phyloP scores from a whole-genome alignment of 2,329 filamentous ascomycete species.

The Fusarium subglutinans region DNA sequence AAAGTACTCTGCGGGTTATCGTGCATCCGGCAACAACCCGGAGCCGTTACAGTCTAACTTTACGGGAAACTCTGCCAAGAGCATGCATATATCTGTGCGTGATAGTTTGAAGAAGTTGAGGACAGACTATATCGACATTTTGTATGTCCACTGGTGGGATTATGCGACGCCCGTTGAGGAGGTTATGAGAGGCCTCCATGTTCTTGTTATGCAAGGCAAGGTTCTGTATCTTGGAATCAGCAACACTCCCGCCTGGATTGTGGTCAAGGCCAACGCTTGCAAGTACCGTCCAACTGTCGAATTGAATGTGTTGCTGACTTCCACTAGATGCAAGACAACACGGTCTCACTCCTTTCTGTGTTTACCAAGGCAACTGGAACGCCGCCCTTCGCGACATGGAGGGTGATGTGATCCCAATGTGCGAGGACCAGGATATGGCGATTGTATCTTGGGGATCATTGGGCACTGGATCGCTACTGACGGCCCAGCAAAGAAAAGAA shows the following conservation, averaged over 20 bases:
- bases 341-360: constrained; percentile 39
- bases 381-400: constrained; percentile 42
- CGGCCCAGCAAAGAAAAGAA: background rate
- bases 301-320: too few species aligned
- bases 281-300: background rate
- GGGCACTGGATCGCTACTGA: constrained; percentile 2
- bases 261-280: background rate
- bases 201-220: constrained; percentile 14
- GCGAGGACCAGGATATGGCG: constrained; percentile 50
- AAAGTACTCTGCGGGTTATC: background rate
- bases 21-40: accelerated
- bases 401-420: constrained; percentile 47
- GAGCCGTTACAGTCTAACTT: constrained; percentile 43
- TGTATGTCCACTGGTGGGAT: constrained; percentile 45
- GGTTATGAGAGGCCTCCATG: constrained; percentile 11
- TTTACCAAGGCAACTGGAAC: constrained; percentile 47
- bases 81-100: constrained; percentile 51
- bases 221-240: constrained; percentile 46
- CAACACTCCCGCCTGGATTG: constrained; percentile 46
- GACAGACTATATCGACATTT: constrained; percentile 47
- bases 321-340: constrained; percentile 35
- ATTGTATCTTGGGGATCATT: constrained; percentile 54
- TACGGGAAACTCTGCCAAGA: constrained; percentile 50
- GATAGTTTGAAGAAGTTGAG: constrained; percentile 53
- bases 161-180: constrained; percentile 19